Conservation (phyloP, 2,329 filamentous ascomycete species). For the Blastomyces gilchristii region DNA sequence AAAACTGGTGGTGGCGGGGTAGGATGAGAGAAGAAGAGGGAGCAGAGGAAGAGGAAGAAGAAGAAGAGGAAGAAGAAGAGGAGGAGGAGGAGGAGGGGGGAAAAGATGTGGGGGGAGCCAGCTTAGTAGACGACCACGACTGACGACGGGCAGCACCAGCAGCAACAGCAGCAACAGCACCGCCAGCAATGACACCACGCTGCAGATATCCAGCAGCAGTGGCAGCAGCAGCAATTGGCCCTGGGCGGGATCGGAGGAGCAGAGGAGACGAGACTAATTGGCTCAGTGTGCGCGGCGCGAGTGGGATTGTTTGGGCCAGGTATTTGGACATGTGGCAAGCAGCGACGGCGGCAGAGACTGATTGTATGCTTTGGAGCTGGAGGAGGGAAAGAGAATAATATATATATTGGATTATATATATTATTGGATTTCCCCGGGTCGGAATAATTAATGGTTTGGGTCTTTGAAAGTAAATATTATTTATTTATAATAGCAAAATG, state of each 20-base stretch:
- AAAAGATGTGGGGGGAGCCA: constrained; percentile 32
- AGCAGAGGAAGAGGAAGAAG: constrained; percentile 16
- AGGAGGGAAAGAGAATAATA: neutral
- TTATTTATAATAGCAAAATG: no score
- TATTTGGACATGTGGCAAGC: constrained; percentile 3
- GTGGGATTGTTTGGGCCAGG: neutral
- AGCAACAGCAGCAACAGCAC: constrained; percentile 8
- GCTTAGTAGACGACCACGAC: constrained; percentile 19
- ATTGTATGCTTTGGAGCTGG: neutral
- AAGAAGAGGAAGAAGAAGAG: constrained; percentile 17
- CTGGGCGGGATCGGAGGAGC: neutral
- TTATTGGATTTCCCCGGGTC: no score
- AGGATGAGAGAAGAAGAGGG: constrained; percentile 13
- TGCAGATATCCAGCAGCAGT: neutral
- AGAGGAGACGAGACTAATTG: neutral
- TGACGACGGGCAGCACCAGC: constrained; percentile 10
- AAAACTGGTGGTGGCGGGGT: constrained; percentile 15
- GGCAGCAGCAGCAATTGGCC: neutral
- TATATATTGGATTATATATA: no score
- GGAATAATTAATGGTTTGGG: no score
- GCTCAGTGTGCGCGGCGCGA: neutral
- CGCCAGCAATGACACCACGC: neutral
- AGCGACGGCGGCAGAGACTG: no score
- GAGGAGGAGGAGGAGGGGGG: constrained; percentile 14
- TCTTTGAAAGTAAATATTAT: no score